Evolutionary conservation across 306 rosid species (phyloP).

Genomic region (Lathyrus tuberosus): DNA sequence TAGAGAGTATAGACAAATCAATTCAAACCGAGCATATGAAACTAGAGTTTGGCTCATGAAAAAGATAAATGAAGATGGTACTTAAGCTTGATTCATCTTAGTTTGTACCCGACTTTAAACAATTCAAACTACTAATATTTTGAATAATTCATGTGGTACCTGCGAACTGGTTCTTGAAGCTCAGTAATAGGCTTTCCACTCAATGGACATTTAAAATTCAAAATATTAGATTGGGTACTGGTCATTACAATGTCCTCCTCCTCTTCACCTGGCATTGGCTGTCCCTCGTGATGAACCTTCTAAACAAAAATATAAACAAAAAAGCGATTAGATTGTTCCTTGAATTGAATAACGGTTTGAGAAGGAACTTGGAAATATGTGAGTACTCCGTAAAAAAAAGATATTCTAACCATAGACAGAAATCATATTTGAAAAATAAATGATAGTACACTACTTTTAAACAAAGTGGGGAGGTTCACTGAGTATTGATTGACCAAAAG

Average conservation of each 20-base stretch:
- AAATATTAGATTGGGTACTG: conserved; percentile 66
- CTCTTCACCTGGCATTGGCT: conserved; percentile 95
- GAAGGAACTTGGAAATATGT: conserved; percentile 24
- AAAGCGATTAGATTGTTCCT: conserved; percentile 29
- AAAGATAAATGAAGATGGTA: not conserved
- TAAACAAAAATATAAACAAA: conserved; percentile 50
- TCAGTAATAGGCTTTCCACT: conserved; percentile 79
- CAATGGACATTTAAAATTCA: conserved; percentile 75
- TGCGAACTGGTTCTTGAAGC: conserved; percentile 80
- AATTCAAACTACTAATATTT: conserved; percentile 18
- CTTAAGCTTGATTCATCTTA: not conserved
- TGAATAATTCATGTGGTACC: conserved; percentile 51
- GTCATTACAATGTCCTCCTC: conserved; percentile 93
- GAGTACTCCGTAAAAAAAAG: not conserved
- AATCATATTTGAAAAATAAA: conserved; percentile 6
- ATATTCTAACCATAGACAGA: too few relatives aligned
- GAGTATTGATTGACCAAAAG: conserved; percentile 3
- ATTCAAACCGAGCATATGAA: not conserved
- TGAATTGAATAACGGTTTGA: conserved; percentile 15
- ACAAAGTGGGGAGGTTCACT: conserved; percentile 20
- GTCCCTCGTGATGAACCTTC: conserved; percentile 91
- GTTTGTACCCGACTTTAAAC: not conserved
- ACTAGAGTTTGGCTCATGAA: not conserved
- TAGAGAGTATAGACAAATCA: not conserved
- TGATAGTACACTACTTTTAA: not conserved